These are phyloP conservation scores for Tricholoma terreum DNA, from an alignment of 768 basidiomycete species.

Conservation along the genomic window DNA sequence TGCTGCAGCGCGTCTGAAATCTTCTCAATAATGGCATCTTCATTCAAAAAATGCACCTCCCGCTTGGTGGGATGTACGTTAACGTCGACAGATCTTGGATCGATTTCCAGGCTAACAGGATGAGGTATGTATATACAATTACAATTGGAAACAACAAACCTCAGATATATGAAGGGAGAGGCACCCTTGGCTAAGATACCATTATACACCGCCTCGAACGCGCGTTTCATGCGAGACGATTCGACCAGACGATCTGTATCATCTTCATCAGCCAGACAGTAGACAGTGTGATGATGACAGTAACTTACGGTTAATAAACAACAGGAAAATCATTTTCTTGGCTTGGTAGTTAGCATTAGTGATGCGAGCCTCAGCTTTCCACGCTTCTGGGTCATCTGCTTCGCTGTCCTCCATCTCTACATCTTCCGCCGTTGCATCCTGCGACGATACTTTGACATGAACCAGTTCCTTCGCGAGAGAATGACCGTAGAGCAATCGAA, in stretches of 20 bases:
- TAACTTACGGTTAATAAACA: constrained; percentile 91
- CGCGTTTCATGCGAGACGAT: constrained; percentile 79
- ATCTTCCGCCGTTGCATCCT: constrained; percentile 21
- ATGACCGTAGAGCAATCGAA: constrained; percentile 79
- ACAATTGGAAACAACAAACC: constrained; percentile 44
- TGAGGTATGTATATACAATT: background rate
- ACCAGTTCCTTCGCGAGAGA: constrained; percentile 76
- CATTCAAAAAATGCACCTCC: constrained; percentile 92
- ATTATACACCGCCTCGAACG: constrained; percentile 83
- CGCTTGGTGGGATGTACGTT: constrained; percentile 98
- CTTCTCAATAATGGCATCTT: constrained; percentile 78
- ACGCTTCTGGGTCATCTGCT: constrained; percentile 45
- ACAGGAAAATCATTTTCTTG: constrained; percentile 78
- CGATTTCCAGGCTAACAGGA: constrained; percentile 66
- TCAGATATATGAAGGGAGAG: constrained; percentile 90
- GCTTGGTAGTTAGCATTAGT: constrained; percentile 88
- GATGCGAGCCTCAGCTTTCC: constrained; percentile 73
- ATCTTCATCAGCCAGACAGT: background rate
- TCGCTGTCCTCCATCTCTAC: constrained; percentile 28
- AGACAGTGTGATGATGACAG: background rate
- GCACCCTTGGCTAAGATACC: constrained; percentile 86
- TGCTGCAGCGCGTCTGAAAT: constrained; percentile 73
- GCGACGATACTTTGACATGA: constrained; percentile 38
- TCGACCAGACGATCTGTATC: constrained; percentile 90
- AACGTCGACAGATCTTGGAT: constrained; percentile 88